Base-by-base conservation (phyloP, 2,329 filamentous ascomycete species). In the Curvularia eragrostidis region DNA sequence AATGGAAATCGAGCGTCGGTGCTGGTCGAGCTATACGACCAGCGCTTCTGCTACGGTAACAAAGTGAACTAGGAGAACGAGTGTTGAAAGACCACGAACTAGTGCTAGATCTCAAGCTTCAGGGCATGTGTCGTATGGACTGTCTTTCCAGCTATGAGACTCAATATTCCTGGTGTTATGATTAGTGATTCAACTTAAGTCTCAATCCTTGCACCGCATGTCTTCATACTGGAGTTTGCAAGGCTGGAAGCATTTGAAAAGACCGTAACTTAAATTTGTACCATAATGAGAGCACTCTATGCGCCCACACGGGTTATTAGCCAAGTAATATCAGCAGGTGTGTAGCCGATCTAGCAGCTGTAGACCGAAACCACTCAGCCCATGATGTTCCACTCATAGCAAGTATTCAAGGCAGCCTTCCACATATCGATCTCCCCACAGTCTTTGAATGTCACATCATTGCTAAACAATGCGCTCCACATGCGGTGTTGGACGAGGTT, bases 401-500 rank as follows among this genome's bases (percentile, higher is more conserved):
- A 9, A 13, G 12, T 7, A 19, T 10, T 19, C 24, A 13, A n/a
- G n/a, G n/a, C n/a, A n/a, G n/a, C n/a, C 5, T 12, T 24, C 23
- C 3, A 8, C 42, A 30, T 21, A 13, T 3, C 4, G 1, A 1
- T 21, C n/a, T 19, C 42, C 24, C 43, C 26, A 46, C 43, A 46
- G 7, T 46, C 10, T 9, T 46, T 19, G n/a, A n/a, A n/a, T 19
- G 10, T 13, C 10, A 5, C n/a, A 32, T 7, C 24, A 21, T 30
- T n/a, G 2, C 2, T 12, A 12, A 32, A 4, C 30, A n/a, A 30
- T 13, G 10, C 10, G 24, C 43, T 46, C 43, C 43, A 46, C 43
- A 32, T 46, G 18, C n/a, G 19, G 12, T 7, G 12, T n/a, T 38
- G 15, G 13, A 13, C n/a, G 26, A 48, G 28, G 48, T 53, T 62